These are phyloP conservation scores for Angophora floribunda DNA, from an alignment of 345 rosid genomes.

Conservation along the genomic window DNA sequence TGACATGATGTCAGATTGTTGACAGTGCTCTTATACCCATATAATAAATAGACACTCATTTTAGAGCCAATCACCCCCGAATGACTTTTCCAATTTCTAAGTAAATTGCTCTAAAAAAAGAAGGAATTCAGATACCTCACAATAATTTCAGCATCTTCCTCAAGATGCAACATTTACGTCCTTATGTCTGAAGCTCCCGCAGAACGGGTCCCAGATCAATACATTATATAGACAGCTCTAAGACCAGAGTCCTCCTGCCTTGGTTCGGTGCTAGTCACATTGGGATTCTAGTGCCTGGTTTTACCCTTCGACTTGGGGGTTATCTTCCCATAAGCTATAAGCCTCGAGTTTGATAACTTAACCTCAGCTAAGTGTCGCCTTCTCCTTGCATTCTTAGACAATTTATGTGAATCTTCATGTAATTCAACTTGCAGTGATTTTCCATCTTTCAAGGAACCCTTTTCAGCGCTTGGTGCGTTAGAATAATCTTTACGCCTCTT, in stretches of 20 bases:
- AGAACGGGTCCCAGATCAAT: not conserved
- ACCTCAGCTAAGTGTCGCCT: constrained; percentile 38
- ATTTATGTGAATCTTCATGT: constrained; percentile 7
- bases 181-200: not conserved
- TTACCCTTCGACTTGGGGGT: constrained; percentile 19
- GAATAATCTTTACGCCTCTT: constrained; percentile 11
- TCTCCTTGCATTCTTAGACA: constrained; percentile 53
- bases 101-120: not conserved
- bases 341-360: constrained; percentile 42
- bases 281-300: not conserved
- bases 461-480: not conserved
- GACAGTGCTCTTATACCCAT: not conserved
- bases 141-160: not conserved
- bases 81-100: not conserved
- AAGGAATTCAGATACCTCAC: not conserved
- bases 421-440: constrained; percentile 7
- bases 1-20: too few species aligned
- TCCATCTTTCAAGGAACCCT: constrained; percentile 4
- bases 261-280: not conserved
- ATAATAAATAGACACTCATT: not conserved
- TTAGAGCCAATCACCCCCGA: not conserved
- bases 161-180: not conserved
- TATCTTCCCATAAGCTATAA: constrained; percentile 51
- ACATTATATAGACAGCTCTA: not conserved
- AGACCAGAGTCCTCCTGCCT: not conserved